Percentiles rank a stretch among this genome's conserved stretches.
These are phyloP conservation scores for Artemisia tridentata DNA, from an alignment of 129 eudicot genomes.

Conservation along the genomic window DNA sequence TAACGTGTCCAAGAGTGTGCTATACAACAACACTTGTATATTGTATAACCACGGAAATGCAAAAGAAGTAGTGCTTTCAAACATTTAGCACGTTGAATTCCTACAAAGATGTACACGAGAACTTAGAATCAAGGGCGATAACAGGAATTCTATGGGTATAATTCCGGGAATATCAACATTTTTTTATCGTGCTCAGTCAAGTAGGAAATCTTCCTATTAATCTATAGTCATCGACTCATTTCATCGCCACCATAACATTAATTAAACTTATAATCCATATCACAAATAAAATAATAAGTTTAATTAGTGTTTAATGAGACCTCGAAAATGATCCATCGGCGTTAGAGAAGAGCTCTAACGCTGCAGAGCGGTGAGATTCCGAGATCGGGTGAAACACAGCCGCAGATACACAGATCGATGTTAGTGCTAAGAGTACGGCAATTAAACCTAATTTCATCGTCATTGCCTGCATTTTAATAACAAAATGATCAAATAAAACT, in stretches of 20 bases:
- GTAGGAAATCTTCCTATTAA: no score
- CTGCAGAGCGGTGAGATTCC: slow-evolving; percentile 74
- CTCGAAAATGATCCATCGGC: slow-evolving; percentile 62
- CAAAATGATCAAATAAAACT: background rate
- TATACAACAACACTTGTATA: background rate
- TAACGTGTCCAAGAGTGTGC: background rate
- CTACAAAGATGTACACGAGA: no score
- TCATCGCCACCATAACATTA: no score
- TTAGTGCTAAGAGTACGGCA: slow-evolving; percentile 33
- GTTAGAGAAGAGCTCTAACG: slow-evolving; percentile 34
- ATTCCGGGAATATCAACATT: no score
- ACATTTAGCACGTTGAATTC: no score
- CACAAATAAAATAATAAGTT: no score
- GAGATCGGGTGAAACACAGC: slow-evolving; percentile 66
- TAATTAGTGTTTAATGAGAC: slow-evolving; percentile 33
- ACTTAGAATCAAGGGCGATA: no score
- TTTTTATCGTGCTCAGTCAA: no score
- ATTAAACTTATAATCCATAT: no score
- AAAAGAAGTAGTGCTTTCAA: background rate
- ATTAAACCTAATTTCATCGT: slow-evolving; percentile 50
- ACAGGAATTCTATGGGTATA: no score
- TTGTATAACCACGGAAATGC: slow-evolving; percentile 12
- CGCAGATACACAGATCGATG: slow-evolving; percentile 56
- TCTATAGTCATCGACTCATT: no score
- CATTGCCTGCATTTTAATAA: slow-evolving; percentile 41